A percentile compares a stretch with the other conserved stretches of the same genome.
phyloP scores from a whole-genome alignment of 352 stramenopile genomes.

The Phytophthora tubulina region DNA sequence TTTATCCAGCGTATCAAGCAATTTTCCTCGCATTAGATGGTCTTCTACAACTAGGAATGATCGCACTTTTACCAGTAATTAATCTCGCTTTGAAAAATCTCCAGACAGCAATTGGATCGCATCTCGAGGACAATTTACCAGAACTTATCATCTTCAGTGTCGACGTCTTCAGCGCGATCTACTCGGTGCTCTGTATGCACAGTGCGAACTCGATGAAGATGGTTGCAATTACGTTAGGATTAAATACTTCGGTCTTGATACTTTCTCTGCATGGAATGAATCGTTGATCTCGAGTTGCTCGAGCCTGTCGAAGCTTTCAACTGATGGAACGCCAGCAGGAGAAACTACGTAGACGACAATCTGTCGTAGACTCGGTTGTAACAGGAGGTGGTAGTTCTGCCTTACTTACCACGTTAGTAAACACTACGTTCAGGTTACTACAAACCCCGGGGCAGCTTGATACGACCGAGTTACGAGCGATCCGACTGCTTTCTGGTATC shows the following conservation, averaged over 20 bases:
- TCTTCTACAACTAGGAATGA: constrained; percentile 29
- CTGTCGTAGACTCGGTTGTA: constrained; percentile 21
- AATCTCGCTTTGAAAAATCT: constrained; percentile 55
- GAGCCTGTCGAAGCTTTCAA: constrained; percentile 34
- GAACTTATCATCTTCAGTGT: constrained; percentile 48
- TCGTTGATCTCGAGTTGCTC: constrained; percentile 24
- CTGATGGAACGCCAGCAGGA: constrained; percentile 32
- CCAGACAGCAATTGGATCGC: constrained; percentile 38
- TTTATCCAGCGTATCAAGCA: constrained; percentile 51
- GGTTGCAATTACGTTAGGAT: constrained; percentile 21
- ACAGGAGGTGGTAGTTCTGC: constrained; percentile 14
- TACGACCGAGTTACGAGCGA: constrained; percentile 19
- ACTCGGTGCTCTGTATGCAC: constrained; percentile 48
- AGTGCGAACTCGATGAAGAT: constrained; percentile 40
- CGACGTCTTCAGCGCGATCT: constrained; percentile 53
- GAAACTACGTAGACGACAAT: constrained; percentile 23
- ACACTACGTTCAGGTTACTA: constrained; percentile 29
- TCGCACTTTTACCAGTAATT: constrained; percentile 40
- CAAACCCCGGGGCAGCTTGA: constrained; percentile 39
- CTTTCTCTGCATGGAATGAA: constrained; percentile 40
- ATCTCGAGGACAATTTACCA: constrained; percentile 38
- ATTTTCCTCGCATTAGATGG: constrained; percentile 33
- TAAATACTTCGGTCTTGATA: constrained; percentile 29
- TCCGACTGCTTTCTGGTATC: constrained; percentile 39
- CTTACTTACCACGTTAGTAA: constrained; percentile 32